Percentiles rank a stretch among this genome's conserved stretches.
Evolutionary conservation across 129 eudicot species (phyloP).

Genomic region (Arctium lappa): DNA sequence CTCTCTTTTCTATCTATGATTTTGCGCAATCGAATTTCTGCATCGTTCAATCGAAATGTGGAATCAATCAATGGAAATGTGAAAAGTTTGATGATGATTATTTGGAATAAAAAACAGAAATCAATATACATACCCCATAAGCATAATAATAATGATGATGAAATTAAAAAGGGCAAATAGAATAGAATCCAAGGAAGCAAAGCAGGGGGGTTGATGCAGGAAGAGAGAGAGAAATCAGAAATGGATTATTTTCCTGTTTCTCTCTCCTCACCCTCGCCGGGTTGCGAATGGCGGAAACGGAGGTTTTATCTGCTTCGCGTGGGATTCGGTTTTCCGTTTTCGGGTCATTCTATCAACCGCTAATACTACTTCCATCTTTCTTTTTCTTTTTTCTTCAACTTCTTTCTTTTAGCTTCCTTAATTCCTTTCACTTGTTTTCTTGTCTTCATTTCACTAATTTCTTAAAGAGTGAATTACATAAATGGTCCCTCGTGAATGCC

Average conservation of each 20-base stretch:
- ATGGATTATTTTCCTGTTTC: slow-evolving; percentile 33
- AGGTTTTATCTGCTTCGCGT: slow-evolving; percentile 18
- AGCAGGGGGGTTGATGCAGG: slow-evolving; percentile 11
- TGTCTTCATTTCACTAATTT: too few relatives aligned
- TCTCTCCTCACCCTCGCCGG: slow-evolving; percentile 34
- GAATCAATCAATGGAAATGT: too few relatives aligned
- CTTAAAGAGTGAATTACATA: too few relatives aligned
- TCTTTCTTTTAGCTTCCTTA: too few relatives aligned
- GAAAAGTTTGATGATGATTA: too few relatives aligned
- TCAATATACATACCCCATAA: slow-evolving; percentile 20
- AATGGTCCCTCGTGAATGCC: too few relatives aligned
- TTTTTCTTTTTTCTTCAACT: too few relatives aligned
- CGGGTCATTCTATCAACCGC: slow-evolving; percentile 14
- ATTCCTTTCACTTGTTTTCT: background rate
- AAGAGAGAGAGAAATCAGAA: slow-evolving; percentile 40
- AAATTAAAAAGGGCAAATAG: background rate
- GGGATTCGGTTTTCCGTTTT: slow-evolving; percentile 21
- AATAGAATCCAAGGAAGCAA: background rate
- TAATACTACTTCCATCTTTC: background rate
- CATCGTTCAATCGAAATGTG: background rate
- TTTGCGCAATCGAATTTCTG: slow-evolving; percentile 14
- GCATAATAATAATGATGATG: background rate
- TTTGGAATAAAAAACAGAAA: too few relatives aligned
- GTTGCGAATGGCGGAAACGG: slow-evolving; percentile 10
- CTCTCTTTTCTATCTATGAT: background rate